Evolutionary conservation across 768 basidiomycete species (phyloP).

Genomic region (Leccinum broughii): DNA sequence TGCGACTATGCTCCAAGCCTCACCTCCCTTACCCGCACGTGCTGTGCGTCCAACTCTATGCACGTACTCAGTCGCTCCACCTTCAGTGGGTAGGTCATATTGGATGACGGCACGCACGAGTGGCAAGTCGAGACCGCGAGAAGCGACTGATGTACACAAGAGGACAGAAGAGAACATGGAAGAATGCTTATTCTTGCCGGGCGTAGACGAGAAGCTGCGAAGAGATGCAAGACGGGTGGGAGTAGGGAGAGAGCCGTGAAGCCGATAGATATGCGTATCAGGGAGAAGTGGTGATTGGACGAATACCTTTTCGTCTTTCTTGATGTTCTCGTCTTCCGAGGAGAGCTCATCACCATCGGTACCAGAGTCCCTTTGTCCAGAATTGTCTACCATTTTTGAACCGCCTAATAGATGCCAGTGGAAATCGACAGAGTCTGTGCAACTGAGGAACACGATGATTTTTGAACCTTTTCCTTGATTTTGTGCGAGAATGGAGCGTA

Average conservation of each 20-base stretch:
- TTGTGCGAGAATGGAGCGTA: constrained; percentile 77
- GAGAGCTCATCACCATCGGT: constrained; percentile 25
- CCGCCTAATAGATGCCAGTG: constrained; percentile 86
- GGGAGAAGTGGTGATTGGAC: constrained; percentile 78
- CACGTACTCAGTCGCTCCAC: constrained; percentile 93
- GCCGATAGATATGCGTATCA: constrained; percentile 75
- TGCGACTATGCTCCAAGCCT: constrained; percentile 91
- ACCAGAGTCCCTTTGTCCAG: constrained; percentile 26
- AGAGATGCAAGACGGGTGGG: constrained; percentile 78
- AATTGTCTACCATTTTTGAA: constrained; percentile 57
- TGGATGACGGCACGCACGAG: constrained; percentile 93
- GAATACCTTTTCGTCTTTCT: constrained; percentile 46
- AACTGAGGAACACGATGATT: constrained; percentile 94
- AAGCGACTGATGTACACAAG: constrained; percentile 95
- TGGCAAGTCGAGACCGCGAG: constrained; percentile 95
- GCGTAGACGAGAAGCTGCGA: constrained; percentile 67
- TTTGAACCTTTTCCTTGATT: constrained; percentile 57
- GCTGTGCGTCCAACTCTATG: constrained; percentile 97
- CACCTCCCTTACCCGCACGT: constrained; percentile 92
- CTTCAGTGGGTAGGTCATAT: constrained; percentile 97
- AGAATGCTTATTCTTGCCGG: constrained; percentile 32
- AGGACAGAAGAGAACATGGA: constrained; percentile 63
- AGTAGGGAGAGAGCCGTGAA: constrained; percentile 91
- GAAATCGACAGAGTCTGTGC: constrained; percentile 97
- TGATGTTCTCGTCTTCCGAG: constrained; percentile 25